Percentiles rank a stretch among this genome's conserved stretches.
Evolutionary conservation across 176 grass and related monocot species (phyloP).

Genomic region (Aechmea fasciata): DNA sequence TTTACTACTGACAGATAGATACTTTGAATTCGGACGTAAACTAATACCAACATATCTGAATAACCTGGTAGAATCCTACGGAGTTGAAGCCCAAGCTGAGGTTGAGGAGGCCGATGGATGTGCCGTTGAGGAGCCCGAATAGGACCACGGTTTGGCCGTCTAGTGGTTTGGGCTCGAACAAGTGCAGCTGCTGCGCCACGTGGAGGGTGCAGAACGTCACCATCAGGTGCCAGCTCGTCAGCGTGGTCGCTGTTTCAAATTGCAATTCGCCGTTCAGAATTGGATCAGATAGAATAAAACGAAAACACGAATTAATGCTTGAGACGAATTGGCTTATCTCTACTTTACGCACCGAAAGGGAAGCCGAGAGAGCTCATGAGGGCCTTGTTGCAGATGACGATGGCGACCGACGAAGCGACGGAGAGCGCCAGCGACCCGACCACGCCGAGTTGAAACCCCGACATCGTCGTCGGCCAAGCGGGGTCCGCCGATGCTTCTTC

Average conservation of each 20-base stretch:
- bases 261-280: not conserved
- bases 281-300: not conserved
- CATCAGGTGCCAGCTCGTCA: conserved; percentile 99
- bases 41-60: not conserved
- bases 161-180: conserved; percentile 86
- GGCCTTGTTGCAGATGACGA: conserved; percentile 99
- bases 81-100: conserved; percentile 99
- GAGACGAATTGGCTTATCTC: no score
- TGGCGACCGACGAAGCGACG: conserved; percentile 83
- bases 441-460: conserved; percentile 62
- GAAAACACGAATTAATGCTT: no score
- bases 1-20: no score
- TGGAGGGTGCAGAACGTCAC: conserved; percentile 96
- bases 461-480: not conserved
- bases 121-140: conserved; percentile 90
- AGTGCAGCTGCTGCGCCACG: conserved; percentile 69
- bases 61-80: conserved; percentile 98
- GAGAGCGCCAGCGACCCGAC: conserved; percentile 84
- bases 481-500: not conserved
- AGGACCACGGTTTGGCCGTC: conserved; percentile 84
- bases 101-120: conserved; percentile 90
- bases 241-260: conserved; percentile 68
- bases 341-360: conserved; percentile 52
- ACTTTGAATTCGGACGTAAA: no score
- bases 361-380: conserved; percentile 94